Percentiles rank a stretch among this genome's conserved stretches.
These are phyloP conservation scores for Globisporangium ultimum DNA, from an alignment of 352 stramenopile species.

Conservation along the genomic window DNA sequence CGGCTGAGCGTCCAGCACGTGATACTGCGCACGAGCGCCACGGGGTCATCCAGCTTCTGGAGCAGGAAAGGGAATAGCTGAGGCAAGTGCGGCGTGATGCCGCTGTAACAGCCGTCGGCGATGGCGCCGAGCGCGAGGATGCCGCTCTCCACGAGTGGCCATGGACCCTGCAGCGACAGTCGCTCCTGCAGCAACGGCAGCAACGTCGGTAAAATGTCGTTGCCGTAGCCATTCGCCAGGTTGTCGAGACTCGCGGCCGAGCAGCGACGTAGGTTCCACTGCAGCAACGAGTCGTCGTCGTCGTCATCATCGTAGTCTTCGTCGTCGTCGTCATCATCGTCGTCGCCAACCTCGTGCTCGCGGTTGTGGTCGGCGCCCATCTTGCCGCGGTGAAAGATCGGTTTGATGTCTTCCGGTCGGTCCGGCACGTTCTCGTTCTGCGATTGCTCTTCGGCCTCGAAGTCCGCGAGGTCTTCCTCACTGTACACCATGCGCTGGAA, in stretches of 20 bases:
- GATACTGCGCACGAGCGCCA: constrained; percentile 92
- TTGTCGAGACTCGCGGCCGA: constrained; percentile 94
- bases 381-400: constrained; percentile 74
- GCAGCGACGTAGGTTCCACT: constrained; percentile 96
- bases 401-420: constrained; percentile 89
- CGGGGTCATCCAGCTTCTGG: constrained; percentile 85
- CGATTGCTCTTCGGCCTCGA: constrained; percentile 89
- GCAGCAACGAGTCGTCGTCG: constrained; percentile 91
- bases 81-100: constrained; percentile 90
- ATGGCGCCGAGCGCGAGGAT: constrained; percentile 96
- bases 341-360: constrained; percentile 23
- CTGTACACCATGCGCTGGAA: constrained; percentile 96
- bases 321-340: constrained; percentile 85
- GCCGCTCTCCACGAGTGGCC: constrained; percentile 92
- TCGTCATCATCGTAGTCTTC: constrained; percentile 89
- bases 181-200: constrained; percentile 91
- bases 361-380: constrained; percentile 28
- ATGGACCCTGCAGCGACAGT: constrained; percentile 88
- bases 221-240: constrained; percentile 90
- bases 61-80: constrained; percentile 95
- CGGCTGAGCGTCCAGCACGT: constrained; percentile 93
- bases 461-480: constrained; percentile 87
- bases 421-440: constrained; percentile 88
- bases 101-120: constrained; percentile 91
- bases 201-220: constrained; percentile 90